Conservation (phyloP, 2,329 filamentous ascomycete genomes). For the Setomelanomma holmii region DNA sequence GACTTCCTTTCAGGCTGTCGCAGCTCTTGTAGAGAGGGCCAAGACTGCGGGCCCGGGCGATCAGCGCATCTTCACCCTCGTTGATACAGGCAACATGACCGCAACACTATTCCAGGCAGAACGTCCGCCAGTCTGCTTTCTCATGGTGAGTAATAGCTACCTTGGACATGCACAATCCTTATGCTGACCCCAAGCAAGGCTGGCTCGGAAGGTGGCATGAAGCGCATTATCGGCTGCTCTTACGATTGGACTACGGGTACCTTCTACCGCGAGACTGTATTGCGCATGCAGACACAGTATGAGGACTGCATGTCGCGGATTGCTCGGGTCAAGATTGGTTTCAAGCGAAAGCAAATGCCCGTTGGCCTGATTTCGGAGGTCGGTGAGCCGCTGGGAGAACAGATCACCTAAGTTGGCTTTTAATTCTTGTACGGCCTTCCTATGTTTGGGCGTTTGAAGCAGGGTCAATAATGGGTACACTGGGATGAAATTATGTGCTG, state of each 20-base stretch:
- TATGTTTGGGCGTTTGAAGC: neutral
- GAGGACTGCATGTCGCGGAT: slow-evolving; percentile 46
- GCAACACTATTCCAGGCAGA: slow-evolving; percentile 51
- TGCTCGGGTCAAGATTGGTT: slow-evolving; percentile 41
- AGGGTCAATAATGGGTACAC: too few relatives aligned
- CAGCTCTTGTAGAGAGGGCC: slow-evolving; percentile 26
- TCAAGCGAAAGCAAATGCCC: slow-evolving; percentile 41
- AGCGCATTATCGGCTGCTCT: slow-evolving; percentile 54
- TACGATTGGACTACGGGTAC: slow-evolving; percentile 55
- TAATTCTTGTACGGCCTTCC: neutral
- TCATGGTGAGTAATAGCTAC: slow-evolving; percentile 31
- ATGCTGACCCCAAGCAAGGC: slow-evolving; percentile 16
- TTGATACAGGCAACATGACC: slow-evolving; percentile 53
- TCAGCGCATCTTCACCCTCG: slow-evolving; percentile 34
- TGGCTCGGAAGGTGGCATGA: slow-evolving; percentile 56
- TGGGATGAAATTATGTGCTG: neutral
- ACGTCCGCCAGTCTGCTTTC: slow-evolving; percentile 51
- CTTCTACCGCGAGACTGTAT: slow-evolving; percentile 54
- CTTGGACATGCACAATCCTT: too few relatives aligned
- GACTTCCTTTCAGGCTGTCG: slow-evolving; percentile 8
- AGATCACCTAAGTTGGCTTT: slow-evolving; percentile 3
- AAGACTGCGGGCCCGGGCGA: slow-evolving; percentile 33
- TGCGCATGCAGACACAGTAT: slow-evolving; percentile 51
- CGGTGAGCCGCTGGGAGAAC: slow-evolving; percentile 28
- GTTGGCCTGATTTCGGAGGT: slow-evolving; percentile 34